Evolutionary conservation across 352 stramenopile genomes (phyloP).

Genomic region (Pythium rhizo-oryzae): DNA sequence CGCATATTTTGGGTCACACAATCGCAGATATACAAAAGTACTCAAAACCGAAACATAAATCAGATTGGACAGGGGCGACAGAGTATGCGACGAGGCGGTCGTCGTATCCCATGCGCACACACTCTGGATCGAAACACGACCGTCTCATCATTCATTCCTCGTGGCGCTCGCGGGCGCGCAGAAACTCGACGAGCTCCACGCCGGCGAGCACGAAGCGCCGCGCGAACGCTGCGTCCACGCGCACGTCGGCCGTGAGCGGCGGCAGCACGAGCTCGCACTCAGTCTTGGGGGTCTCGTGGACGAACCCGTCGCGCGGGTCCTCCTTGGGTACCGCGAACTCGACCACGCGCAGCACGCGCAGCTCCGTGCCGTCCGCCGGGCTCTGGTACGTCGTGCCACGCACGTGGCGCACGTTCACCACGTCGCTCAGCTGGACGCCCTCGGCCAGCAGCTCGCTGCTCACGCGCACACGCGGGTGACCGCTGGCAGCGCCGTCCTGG

Average conservation of each 20-base stretch:
- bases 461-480: constrained; percentile 41
- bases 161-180: constrained; percentile 33
- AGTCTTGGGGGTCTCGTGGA: constrained; percentile 53
- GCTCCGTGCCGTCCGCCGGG: constrained; percentile 10
- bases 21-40: too few relatives aligned
- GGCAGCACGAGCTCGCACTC: constrained; percentile 72
- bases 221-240: constrained; percentile 55
- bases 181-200: constrained; percentile 68
- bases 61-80: too few relatives aligned
- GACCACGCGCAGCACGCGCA: constrained; percentile 37
- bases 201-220: constrained; percentile 56
- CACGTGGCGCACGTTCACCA: constrained; percentile 68
- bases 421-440: constrained; percentile 41
- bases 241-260: constrained; percentile 51
- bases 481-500: neutral
- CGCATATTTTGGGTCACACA: too few relatives aligned
- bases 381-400: constrained; percentile 48
- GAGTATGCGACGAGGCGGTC: neutral
- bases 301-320: constrained; percentile 48
- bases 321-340: constrained; percentile 60
- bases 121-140: neutral
- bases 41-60: too few relatives aligned
- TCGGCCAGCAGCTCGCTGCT: constrained; percentile 49
- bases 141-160: neutral
- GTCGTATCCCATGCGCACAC: neutral